Conservation (phyloP, 345 rosid genomes). For the Passiflora organensis region DNA sequence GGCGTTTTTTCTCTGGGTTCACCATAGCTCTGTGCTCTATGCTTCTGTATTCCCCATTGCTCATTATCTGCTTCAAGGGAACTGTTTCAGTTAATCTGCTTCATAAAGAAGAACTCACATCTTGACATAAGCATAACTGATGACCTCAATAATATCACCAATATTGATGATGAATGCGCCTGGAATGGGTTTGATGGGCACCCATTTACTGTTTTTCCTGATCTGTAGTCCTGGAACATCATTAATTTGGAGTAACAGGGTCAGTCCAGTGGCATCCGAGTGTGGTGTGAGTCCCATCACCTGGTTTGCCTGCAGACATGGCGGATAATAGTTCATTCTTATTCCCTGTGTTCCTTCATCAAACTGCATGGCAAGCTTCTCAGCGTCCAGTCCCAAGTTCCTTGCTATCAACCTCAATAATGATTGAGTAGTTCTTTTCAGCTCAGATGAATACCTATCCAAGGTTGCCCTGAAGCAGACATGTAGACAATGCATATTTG, state of each 20-base stretch:
- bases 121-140: too few relatives aligned
- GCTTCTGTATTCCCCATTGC: constrained; percentile 38
- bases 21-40: constrained; percentile 44
- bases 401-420: constrained; percentile 25
- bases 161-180: constrained; percentile 31
- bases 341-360: constrained; percentile 31
- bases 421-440: constrained; percentile 12
- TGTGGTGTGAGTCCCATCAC: constrained; percentile 36
- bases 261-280: constrained; percentile 35
- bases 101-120: too few relatives aligned
- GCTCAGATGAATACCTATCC: constrained; percentile 26
- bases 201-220: constrained; percentile 28
- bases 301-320: constrained; percentile 24
- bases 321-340: constrained; percentile 49
- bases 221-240: constrained; percentile 32
- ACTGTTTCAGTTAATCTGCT: too few relatives aligned
- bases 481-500: too few relatives aligned
- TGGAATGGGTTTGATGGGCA: constrained; percentile 26
- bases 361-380: constrained; percentile 18
- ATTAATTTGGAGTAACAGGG: constrained; percentile 26
- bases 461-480: constrained; percentile 19
- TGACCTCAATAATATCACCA: constrained; percentile 39
- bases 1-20: constrained; percentile 28
- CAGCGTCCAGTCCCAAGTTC: constrained; percentile 29
- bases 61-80: constrained; percentile 22